These are phyloP conservation scores for Globisporangium abappressorium DNA, from an alignment of 352 stramenopile genomes.

Conservation along the genomic window DNA sequence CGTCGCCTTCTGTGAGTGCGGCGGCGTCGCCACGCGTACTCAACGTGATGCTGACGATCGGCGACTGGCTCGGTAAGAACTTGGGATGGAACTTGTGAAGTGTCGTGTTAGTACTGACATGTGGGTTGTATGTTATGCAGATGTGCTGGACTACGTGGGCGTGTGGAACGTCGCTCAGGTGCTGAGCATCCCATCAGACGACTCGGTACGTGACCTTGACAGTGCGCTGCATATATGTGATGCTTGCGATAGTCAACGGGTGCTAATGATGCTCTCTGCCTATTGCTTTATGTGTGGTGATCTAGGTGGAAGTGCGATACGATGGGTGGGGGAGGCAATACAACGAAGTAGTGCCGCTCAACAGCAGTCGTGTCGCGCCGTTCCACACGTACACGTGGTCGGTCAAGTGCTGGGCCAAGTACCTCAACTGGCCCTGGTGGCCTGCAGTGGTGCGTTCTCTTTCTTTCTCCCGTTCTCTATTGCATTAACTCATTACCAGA, in stretches of 20 bases:
- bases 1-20: background rate
- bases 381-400: slow-evolving; percentile 78
- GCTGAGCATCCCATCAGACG: slow-evolving; percentile 9
- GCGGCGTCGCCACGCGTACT: background rate
- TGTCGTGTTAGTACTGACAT: background rate
- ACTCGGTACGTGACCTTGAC: background rate
- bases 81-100: background rate
- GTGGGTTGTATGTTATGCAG: background rate
- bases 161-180: slow-evolving; percentile 13
- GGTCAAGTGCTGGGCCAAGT: slow-evolving; percentile 82
- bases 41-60: slow-evolving; percentile 1
- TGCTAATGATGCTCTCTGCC: background rate
- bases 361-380: slow-evolving; percentile 59
- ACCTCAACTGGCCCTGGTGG: slow-evolving; percentile 77
- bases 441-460: slow-evolving; percentile 51
- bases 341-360: slow-evolving; percentile 55
- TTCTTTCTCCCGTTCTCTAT: background rate
- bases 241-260: background rate
- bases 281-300: background rate
- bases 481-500: background rate
- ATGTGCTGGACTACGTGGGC: slow-evolving; percentile 14
- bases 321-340: slow-evolving; percentile 60
- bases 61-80: slow-evolving; percentile 4
- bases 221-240: background rate
- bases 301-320: slow-evolving; percentile 61